Conservation (phyloP, 495 filamentous ascomycete species). For the Aspergillus affinis region DNA sequence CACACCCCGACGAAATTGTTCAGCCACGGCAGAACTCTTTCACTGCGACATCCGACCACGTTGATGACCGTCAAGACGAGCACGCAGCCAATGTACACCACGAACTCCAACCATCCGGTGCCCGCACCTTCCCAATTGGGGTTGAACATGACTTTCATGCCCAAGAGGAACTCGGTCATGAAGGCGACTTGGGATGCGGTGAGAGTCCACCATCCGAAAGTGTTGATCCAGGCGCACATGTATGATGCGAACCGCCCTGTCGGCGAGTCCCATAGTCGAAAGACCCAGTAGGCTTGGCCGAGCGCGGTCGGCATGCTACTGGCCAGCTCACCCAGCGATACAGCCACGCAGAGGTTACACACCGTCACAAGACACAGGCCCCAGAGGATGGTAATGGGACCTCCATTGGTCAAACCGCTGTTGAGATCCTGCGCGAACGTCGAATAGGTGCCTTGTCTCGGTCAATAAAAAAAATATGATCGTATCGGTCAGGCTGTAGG, state of each 20-base stretch:
- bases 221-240: slow-evolving; percentile 51
- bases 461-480: not conserved
- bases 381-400: slow-evolving; percentile 48
- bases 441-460: slow-evolving; percentile 36
- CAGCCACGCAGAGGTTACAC: slow-evolving; percentile 45
- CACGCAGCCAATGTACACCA: slow-evolving; percentile 44
- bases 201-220: slow-evolving; percentile 50
- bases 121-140: slow-evolving; percentile 34
- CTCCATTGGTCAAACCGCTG: slow-evolving; percentile 45
- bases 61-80: slow-evolving; percentile 41
- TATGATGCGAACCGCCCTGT: slow-evolving; percentile 42
- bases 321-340: slow-evolving; percentile 46
- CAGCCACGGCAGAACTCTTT: slow-evolving; percentile 43
- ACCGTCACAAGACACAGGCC: slow-evolving; percentile 41
- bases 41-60: slow-evolving; percentile 45
- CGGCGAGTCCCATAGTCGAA: slow-evolving; percentile 37
- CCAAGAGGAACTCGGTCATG: slow-evolving; percentile 48
- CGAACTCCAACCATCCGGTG: slow-evolving; percentile 45
- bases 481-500: not conserved
- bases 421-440: slow-evolving; percentile 46
- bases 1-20: slow-evolving; percentile 51
- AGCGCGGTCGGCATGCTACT: slow-evolving; percentile 48
- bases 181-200: slow-evolving; percentile 46
- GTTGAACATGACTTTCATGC: slow-evolving; percentile 47
- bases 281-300: slow-evolving; percentile 47